Evolutionary conservation across 2,329 filamentous ascomycete genomes (phyloP), one percentile per base, ranked within the genome.

Genomic region (Colletotrichum trifolii): DNA sequence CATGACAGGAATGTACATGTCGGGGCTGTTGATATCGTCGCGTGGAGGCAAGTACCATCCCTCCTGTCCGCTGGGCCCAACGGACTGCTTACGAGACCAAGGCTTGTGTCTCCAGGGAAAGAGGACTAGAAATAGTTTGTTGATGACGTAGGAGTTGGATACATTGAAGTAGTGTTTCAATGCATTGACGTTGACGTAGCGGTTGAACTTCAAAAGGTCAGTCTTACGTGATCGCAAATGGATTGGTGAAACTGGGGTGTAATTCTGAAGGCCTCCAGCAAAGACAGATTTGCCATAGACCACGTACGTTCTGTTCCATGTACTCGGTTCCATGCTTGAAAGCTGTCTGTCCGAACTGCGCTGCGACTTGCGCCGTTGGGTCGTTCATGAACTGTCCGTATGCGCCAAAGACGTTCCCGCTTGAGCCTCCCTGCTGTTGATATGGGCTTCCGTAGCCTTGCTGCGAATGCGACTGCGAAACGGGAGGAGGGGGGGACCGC

Each of bases 1-100:
- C 96, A 99, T 99, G 73, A 96, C 91, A 78, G 94, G 94, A 72
- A 99, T 99, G 81, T 99, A 99, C 94, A 99, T 98, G 80, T 99
- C 96, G 13, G 96, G 96, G 69, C 93, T 96, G 80, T 99, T 99
- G 78, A 98, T 85, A 75, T 99, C 96, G 77, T 99, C 95, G 69
- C 96, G 87, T 2, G 96, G 96, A 6, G 96, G 93, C 8, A 97
- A 86, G 79, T 96, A 99, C 83, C 89, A 90, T 49, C 88, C 88
- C 69, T 91, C 89, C 71, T 90, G 87, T 54, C 90, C 86, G 74
- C 87, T 88, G 61, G 89, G 87, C 17, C 90, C 89, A 61, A 89
- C 85, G 61, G 90, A 84, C 76, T 96, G 93, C 77, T 96, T 94
- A 70, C 96, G 91, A 66, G 93, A 96, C 96, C 96, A 99, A 6